Percentiles rank a stretch among this genome's conserved stretches.
phyloP scores from a whole-genome alignment of 257 asterid genomes.

The Paulownia fortunei region DNA sequence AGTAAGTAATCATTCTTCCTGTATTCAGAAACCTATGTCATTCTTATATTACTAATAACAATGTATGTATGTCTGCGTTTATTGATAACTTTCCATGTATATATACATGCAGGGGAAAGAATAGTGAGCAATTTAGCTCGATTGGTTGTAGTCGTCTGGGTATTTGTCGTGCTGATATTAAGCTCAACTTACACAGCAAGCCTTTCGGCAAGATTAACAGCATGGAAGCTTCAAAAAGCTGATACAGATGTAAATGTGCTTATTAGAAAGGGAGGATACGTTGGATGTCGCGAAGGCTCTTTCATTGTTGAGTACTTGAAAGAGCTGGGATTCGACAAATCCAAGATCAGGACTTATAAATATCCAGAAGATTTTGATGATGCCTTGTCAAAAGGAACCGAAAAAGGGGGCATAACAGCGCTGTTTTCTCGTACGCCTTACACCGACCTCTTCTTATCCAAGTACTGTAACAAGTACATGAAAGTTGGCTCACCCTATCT shows the following conservation, averaged over 20 bases:
- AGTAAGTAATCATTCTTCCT: slow-evolving; percentile 33
- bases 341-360: slow-evolving; percentile 28
- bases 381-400: slow-evolving; percentile 42
- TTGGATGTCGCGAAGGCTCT: slow-evolving; percentile 49
- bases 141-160: slow-evolving; percentile 43
- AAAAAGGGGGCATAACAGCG: slow-evolving; percentile 41
- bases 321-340: slow-evolving; percentile 32
- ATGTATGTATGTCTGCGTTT: background rate
- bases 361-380: slow-evolving; percentile 35
- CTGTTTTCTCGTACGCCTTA: slow-evolving; percentile 34
- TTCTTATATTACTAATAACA: background rate
- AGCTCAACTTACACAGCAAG: slow-evolving; percentile 49
- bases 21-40: background rate
- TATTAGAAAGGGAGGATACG: slow-evolving; percentile 24
- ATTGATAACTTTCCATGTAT: background rate
- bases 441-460: slow-evolving; percentile 37
- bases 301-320: slow-evolving; percentile 30
- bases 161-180: slow-evolving; percentile 49
- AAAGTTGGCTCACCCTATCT: slow-evolving; percentile 29
- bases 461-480: slow-evolving; percentile 43
- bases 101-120: slow-evolving; percentile 45
- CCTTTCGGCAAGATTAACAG: slow-evolving; percentile 48
- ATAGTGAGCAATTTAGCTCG: slow-evolving; percentile 47
- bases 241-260: slow-evolving; percentile 32
- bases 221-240: slow-evolving; percentile 33